These are phyloP conservation scores for Colletotrichum melonis DNA, from an alignment of 2,329 filamentous ascomycete species.

Conservation along the genomic window DNA sequence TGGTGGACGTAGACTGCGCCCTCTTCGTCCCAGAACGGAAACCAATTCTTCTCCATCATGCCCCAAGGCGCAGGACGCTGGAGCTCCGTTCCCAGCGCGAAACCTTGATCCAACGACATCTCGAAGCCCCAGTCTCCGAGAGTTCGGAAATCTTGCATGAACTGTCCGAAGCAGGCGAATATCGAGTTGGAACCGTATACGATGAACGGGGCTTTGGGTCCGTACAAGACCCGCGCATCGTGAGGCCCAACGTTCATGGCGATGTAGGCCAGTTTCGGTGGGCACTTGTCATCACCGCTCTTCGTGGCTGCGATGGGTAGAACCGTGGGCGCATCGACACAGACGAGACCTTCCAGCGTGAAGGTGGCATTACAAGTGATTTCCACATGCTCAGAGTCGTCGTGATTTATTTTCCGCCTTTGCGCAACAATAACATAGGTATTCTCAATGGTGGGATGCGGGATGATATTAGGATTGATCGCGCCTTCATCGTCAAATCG, in stretches of 20 bases:
- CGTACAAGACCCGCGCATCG: conserved; percentile 68
- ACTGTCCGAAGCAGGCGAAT: conserved; percentile 68
- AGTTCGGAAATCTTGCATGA: conserved; percentile 63
- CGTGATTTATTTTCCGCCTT: conserved; percentile 44
- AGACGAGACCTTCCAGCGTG: conserved; percentile 52
- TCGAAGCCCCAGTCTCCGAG: conserved; percentile 57
- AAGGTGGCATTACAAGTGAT: conserved; percentile 63
- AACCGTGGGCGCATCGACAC: conserved; percentile 51
- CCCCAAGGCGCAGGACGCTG: conserved; percentile 58
- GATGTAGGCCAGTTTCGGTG: conserved; percentile 54
- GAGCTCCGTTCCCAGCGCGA: conserved; percentile 60
- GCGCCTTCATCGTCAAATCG: conserved; percentile 54
- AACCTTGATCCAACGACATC: conserved; percentile 44
- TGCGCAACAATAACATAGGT: conserved; percentile 66
- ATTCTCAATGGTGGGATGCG: conserved; percentile 59
- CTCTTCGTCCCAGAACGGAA: conserved; percentile 67
- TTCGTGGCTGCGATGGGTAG: conserved; percentile 60
- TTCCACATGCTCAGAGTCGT: conserved; percentile 52
- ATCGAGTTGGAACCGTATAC: conserved; percentile 67
- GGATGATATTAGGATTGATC: conserved; percentile 68
- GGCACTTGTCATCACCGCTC: conserved; percentile 52
- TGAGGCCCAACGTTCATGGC: conserved; percentile 63
- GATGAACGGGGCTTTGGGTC: conserved; percentile 60
- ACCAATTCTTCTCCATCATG: conserved; percentile 71
- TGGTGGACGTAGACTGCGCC: conserved; percentile 63